phyloP scores from a whole-genome alignment of 805 yeast genomes.

The Komagataella pastoris region DNA sequence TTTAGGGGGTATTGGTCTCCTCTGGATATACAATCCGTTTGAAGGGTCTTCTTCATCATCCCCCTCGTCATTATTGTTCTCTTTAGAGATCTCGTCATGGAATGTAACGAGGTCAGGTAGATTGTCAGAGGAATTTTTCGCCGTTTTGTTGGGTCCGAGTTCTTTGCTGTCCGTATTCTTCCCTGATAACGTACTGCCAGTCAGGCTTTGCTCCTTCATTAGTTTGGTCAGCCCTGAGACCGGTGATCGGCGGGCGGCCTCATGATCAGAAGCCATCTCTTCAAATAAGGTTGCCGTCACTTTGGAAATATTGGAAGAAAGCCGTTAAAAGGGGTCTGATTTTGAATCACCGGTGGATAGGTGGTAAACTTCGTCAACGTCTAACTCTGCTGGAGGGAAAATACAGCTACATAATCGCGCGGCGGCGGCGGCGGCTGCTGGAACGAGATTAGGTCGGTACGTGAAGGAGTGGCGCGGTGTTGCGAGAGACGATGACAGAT shows the following conservation, averaged over 20 bases:
- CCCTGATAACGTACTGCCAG: slow-evolving; percentile 8
- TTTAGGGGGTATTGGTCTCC: not conserved
- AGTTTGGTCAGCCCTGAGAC: slow-evolving; percentile 20
- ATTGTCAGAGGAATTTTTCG: not conserved
- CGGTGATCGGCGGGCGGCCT: slow-evolving; percentile 2
- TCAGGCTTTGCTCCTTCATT: slow-evolving; percentile 15
- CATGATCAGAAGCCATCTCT: not conserved
- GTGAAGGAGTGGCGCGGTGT: not conserved
- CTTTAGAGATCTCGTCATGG: not conserved
- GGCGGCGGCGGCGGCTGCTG: not conserved
- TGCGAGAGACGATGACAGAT: not conserved
- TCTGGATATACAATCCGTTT: not conserved
- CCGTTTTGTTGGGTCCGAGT: not conserved
- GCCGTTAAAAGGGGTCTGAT: not conserved
- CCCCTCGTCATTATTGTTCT: not conserved
- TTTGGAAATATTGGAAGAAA: not conserved
- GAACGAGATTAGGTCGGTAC: not conserved
- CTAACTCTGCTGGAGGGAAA: not conserved
- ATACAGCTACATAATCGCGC: not conserved
- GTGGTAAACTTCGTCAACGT: not conserved
- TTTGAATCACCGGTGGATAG: not conserved
- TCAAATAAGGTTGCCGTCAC: not conserved
- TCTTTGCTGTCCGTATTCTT: slow-evolving; percentile 3
- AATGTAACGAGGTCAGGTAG: not conserved
- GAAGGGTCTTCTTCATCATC: slow-evolving; percentile 7